These are phyloP conservation scores for Xylaria polymorpha DNA, from an alignment of 2,329 filamentous ascomycete species.

Conservation along the genomic window DNA sequence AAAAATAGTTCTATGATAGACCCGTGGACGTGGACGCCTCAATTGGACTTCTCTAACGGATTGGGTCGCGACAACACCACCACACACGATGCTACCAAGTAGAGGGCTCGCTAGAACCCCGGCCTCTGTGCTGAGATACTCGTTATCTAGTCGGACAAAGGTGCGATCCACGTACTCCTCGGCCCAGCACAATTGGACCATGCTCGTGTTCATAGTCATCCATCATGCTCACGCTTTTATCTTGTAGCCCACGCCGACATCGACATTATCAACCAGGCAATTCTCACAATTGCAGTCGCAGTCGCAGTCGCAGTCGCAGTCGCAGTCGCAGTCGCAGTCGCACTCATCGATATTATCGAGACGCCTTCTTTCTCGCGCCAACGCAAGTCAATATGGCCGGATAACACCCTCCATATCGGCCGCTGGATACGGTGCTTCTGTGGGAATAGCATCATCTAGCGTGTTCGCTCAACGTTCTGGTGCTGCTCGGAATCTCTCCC, in stretches of 20 bases:
- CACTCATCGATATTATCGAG: conserved; percentile 41
- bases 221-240: conserved; percentile 20
- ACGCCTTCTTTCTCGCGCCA: conserved; percentile 38
- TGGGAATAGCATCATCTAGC: conserved; percentile 38
- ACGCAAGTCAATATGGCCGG: conserved; percentile 33
- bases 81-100: conserved; percentile 63
- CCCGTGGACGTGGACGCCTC: too few species aligned
- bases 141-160: conserved; percentile 43
- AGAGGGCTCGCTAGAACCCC: conserved; percentile 62
- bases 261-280: conserved; percentile 38
- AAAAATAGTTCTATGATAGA: conserved; percentile 30
- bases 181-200: background rate
- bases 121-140: conserved; percentile 55
- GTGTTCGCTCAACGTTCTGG: conserved; percentile 49
- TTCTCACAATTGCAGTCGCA: conserved; percentile 44
- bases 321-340: conserved; percentile 40
- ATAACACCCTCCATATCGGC: conserved; percentile 28
- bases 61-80: conserved; percentile 10
- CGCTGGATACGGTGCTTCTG: conserved; percentile 23
- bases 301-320: conserved; percentile 38
- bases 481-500: conserved; percentile 48
- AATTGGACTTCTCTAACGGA: background rate
- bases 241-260: conserved; percentile 39
- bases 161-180: conserved; percentile 44
- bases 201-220: background rate